Conservation (phyloP, 495 filamentous ascomycete species). For the Neurospora sp. region DNA sequence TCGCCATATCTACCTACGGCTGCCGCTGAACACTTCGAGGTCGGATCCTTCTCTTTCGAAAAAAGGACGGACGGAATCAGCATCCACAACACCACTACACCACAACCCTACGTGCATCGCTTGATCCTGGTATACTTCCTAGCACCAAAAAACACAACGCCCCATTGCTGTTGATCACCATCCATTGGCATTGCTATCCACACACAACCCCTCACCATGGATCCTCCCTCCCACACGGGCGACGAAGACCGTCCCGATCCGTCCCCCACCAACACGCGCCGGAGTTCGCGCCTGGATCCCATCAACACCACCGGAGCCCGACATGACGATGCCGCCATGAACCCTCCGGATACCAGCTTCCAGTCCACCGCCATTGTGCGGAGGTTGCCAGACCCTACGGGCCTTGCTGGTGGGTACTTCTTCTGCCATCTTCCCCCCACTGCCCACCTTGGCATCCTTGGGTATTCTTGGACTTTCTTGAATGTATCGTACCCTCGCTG, state of each 20-base stretch:
- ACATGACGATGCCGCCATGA: background rate
- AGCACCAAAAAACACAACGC: conserved; percentile 1
- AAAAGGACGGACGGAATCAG: background rate
- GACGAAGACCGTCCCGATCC: conserved; percentile 22
- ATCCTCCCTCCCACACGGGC: conserved; percentile 21
- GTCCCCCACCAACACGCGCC: conserved; percentile 35
- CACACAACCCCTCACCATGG: conserved; percentile 22
- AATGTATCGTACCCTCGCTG: background rate
- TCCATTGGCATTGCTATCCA: background rate
- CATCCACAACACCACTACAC: background rate
- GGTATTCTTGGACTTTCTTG: background rate
- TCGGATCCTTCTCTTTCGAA: background rate
- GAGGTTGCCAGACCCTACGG: conserved; percentile 31
- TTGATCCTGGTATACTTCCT: conserved; percentile 1
- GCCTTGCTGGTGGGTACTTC: conserved; percentile 23
- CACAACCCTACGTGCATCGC: background rate
- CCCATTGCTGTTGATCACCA: background rate
- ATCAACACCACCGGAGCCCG: conserved; percentile 5
- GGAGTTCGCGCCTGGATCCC: conserved; percentile 18
- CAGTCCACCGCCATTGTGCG: conserved; percentile 41
- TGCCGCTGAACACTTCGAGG: background rate
- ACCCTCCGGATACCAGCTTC: conserved; percentile 25
- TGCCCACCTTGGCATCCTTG: background rate
- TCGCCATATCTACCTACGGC: background rate
- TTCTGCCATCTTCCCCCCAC: background rate